These are phyloP conservation scores for Dicorynia guianensis DNA, from an alignment of 306 rosid species.

Conservation along the genomic window DNA sequence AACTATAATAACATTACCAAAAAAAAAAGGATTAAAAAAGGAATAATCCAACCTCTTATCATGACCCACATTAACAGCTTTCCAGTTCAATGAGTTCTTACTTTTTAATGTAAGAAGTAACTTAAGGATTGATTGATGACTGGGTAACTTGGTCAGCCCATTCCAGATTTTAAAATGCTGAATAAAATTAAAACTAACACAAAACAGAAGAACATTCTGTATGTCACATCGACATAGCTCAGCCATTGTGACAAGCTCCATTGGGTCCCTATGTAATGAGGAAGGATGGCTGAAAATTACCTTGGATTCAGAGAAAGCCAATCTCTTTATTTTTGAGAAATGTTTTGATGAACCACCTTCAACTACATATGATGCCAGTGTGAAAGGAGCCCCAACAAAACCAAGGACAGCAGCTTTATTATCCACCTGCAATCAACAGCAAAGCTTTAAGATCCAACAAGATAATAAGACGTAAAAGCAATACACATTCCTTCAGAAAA, in stretches of 20 bases:
- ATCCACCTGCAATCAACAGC: slow-evolving; percentile 69
- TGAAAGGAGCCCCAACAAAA: slow-evolving; percentile 97
- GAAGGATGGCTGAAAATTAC: slow-evolving; percentile 42
- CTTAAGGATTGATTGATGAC: neutral
- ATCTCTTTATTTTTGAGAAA: slow-evolving; percentile 86
- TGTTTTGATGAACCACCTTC: slow-evolving; percentile 99
- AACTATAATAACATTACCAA: neutral
- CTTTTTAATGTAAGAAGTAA: no score
- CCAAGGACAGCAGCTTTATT: slow-evolving; percentile 92
- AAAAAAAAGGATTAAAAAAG: neutral
- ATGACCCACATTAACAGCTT: neutral
- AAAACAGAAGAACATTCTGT: neutral
- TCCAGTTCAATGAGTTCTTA: neutral
- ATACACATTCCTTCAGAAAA: neutral
- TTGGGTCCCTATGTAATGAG: neutral
- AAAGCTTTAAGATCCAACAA: slow-evolving; percentile 24
- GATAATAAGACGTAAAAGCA: slow-evolving; percentile 6
- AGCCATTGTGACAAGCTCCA: neutral
- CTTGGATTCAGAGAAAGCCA: slow-evolving; percentile 86
- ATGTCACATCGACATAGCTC: neutral
- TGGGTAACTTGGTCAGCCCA: neutral
- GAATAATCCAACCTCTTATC: neutral
- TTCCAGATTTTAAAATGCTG: neutral
- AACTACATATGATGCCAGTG: slow-evolving; percentile 95
- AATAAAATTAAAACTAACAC: neutral